These are phyloP conservation scores for Fusarium sp. DNA, from an alignment of 2,329 filamentous ascomycete genomes.

Conservation along the genomic window DNA sequence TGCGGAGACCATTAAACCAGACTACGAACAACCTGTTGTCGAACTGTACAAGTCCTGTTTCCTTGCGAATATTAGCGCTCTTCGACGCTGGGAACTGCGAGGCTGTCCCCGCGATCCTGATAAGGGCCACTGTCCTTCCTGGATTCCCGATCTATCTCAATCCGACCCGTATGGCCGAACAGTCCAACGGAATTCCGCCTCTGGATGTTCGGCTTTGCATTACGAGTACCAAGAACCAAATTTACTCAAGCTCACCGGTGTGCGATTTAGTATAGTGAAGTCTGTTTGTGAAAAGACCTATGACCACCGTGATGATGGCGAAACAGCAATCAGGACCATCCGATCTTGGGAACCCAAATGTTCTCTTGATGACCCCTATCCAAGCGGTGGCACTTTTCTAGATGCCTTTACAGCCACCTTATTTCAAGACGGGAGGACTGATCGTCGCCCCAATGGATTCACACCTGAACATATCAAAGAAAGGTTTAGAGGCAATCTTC, in stretches of 20 bases:
- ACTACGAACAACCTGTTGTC: neutral
- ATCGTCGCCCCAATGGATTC: neutral
- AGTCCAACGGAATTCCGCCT: fast-evolving
- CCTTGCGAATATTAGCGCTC: neutral
- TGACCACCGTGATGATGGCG: neutral
- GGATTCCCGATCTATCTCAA: neutral
- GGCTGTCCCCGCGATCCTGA: neutral
- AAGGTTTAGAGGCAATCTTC: neutral
- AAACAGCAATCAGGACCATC: fast-evolving
- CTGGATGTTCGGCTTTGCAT: neutral
- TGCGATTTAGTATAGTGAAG: neutral
- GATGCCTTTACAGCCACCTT: neutral
- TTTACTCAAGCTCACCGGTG: neutral
- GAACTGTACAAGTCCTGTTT: neutral
- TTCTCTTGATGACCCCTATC: neutral
- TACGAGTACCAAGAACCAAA: neutral
- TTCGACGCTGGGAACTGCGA: neutral
- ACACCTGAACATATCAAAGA: neutral
- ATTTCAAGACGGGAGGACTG: fast-evolving
- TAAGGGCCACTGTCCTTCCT: neutral
- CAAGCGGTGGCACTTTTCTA: fast-evolving
- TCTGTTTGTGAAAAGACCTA: neutral
- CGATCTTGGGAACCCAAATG: neutral
- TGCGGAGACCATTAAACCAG: neutral
- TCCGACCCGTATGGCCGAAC: fast-evolving